Evolutionary conservation across 2,329 filamentous ascomycete species (phyloP).

Genomic region (Trichoderma aggressivum): DNA sequence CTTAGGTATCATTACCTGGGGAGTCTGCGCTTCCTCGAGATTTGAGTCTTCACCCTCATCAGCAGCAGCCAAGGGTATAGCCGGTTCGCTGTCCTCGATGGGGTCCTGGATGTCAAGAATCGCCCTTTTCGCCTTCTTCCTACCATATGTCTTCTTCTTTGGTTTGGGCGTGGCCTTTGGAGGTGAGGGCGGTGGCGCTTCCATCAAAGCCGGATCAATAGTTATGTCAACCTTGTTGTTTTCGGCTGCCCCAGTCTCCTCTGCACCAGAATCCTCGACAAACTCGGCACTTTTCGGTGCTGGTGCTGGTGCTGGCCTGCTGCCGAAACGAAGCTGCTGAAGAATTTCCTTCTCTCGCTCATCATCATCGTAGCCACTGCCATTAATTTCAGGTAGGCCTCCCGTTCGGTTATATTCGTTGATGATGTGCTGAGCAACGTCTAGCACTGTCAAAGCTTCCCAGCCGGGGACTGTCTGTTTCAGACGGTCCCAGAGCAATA

Average conservation of each 20-base stretch:
- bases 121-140: slow-evolving; percentile 26
- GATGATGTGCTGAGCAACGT: slow-evolving; percentile 36
- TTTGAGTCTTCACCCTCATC: slow-evolving; percentile 26
- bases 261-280: slow-evolving; percentile 31
- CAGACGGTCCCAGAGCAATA: slow-evolving; percentile 40
- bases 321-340: slow-evolving; percentile 22
- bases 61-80: slow-evolving; percentile 16
- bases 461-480: slow-evolving; percentile 34
- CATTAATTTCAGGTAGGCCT: slow-evolving; percentile 33
- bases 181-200: slow-evolving; percentile 20
- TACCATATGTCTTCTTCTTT: slow-evolving; percentile 26
- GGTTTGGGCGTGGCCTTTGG: slow-evolving; percentile 30
- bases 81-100: slow-evolving; percentile 29
- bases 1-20: slow-evolving; percentile 30
- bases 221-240: slow-evolving; percentile 28
- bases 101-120: slow-evolving; percentile 29
- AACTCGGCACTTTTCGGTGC: slow-evolving; percentile 29
- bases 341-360: slow-evolving; percentile 34
- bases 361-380: slow-evolving; percentile 30
- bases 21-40: slow-evolving; percentile 27
- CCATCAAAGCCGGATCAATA: slow-evolving; percentile 33
- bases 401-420: slow-evolving; percentile 34
- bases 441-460: slow-evolving; percentile 31
- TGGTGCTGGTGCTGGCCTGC: neutral
- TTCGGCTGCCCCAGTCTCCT: slow-evolving; percentile 21